Evolutionary conservation across 306 rosid species (phyloP), one percentile per base, ranked within the genome.

Genomic region (Quercus suber): DNA sequence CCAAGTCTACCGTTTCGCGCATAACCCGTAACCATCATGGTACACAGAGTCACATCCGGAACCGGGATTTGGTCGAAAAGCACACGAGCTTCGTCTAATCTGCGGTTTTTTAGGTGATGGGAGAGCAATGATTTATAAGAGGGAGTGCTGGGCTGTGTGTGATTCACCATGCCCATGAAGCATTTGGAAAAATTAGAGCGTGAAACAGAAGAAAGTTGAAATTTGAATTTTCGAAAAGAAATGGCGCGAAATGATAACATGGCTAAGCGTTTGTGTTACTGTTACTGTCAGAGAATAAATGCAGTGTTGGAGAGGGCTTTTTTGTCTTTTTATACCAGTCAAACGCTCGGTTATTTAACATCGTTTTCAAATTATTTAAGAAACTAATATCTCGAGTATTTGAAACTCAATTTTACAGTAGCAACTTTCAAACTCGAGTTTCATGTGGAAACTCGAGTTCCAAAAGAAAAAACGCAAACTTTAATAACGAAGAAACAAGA

Each of bases 31-130:
- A 89, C 76, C 89, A 89, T 80, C 73, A 75, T 83, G 37, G 92
- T 87, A 76, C 74, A 91, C 23, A 86, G 80, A 68, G 83, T 49
- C 10, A 83, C 84, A 65, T 86, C 77, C 5, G 90, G 93, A 17
- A 73, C 79, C 23, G 84, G 84, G 18, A 91, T 89, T 55, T 33
- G 20, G 37, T 93, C 69, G 18, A 93, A 90, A 52, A 87, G 20
- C 1, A 75, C 61, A 21, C 90, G 89, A 49, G 98, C 97, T 79
- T 86, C 78, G 11, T 88, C 83, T 17, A 90, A 21, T 71, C 78
- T 83, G 56, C 51, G 89, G 71, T 88, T 84, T 69, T 78, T 83
- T 10, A 89, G 78, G 84, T 85, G 84, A 75, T 81, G 77, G 21
- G 80, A 79, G 30, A 84, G 84, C 51, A 84, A 20, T 55, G 73